Conservation (phyloP, 1,139 yeast genomes). For the Hanseniaspora uvarum region DNA sequence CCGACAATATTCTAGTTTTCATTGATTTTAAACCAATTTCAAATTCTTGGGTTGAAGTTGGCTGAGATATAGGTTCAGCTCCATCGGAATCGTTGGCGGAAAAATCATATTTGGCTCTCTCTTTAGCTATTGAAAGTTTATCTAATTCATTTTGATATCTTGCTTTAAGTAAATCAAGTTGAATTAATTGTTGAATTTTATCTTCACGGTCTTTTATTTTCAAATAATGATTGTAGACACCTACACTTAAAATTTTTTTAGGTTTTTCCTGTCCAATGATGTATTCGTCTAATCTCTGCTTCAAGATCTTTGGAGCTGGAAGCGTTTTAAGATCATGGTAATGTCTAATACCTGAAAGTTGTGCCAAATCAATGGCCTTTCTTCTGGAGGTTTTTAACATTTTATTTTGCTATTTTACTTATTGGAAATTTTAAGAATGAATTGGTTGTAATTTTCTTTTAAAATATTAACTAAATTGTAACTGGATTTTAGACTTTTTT, state of each 20-base stretch:
- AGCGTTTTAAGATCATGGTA: constrained; percentile 23
- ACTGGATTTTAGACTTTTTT: no score
- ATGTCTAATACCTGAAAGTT: neutral
- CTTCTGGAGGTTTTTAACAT: neutral
- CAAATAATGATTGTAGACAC: constrained; percentile 44
- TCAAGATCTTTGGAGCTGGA: constrained; percentile 39
- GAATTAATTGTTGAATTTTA: constrained; percentile 18
- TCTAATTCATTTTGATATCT: constrained; percentile 12
- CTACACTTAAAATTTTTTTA: constrained; percentile 46
- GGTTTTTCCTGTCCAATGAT: constrained; percentile 45
- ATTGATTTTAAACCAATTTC: constrained; percentile 28
- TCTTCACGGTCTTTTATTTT: constrained; percentile 35
- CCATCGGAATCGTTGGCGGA: neutral
- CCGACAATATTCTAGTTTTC: constrained; percentile 25
- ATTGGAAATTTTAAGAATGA: neutral
- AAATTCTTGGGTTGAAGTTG: constrained; percentile 25
- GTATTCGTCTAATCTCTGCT: constrained; percentile 38
- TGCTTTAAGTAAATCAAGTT: constrained; percentile 9
- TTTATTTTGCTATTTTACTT: no score
- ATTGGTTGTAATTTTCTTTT: no score
- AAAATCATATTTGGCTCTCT: constrained; percentile 12
- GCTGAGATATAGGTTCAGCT: neutral
- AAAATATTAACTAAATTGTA: no score
- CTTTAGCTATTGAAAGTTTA: constrained; percentile 13
- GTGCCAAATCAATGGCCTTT: neutral